Base-by-base conservation (phyloP, 192 early-diverging fungal species). In the Coemansia sp. region DNA sequence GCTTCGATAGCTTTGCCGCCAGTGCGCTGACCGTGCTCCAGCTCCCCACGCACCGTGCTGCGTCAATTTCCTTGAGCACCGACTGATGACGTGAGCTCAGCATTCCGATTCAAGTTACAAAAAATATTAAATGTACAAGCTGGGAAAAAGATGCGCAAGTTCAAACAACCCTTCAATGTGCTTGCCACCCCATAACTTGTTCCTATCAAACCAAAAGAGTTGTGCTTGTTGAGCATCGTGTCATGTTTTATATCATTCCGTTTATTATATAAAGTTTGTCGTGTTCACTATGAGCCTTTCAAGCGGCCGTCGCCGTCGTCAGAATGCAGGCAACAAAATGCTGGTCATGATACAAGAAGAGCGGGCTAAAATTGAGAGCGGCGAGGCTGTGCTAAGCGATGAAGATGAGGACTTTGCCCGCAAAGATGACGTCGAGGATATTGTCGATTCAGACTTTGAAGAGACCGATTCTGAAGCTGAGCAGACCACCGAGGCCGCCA, bases 311-410 rank as follows among this genome's bases (percentile, higher is more conserved):
- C 60, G 57, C 66, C 77, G 77, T n/a, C 77, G 77, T 25, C 62
- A 66, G 32, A 80, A 80, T 15, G 77, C 77, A 10, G 77, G 77
- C 57, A 80, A 73, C 68, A 80, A 80, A 41, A 66, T 80, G 72
- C 53, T 38, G 7, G 51, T 32, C 11, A 80, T 80, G 77, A 55
- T 80, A 25, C 67, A 70, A 22, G 77, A 80, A 41, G 68, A 69
- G 21, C 77, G 72, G 1, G 77, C 72, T 41, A 80, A 80, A 41
- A 64, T 74, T 23, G 63, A 62, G 29, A 70, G 62, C 65, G 72
- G 72, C 39, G 65, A 73, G 48, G 24, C 32, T 22, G 57, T 19
- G 21, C 71, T 50, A 8, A 80, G 72, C 59, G 77, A 80, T 55
- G 77, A 80, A 4, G 76, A 79, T 49, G 67, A 72, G 25, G 77